phyloP scores from a whole-genome alignment of 805 yeast species.

The Ogataea paraovalis region DNA sequence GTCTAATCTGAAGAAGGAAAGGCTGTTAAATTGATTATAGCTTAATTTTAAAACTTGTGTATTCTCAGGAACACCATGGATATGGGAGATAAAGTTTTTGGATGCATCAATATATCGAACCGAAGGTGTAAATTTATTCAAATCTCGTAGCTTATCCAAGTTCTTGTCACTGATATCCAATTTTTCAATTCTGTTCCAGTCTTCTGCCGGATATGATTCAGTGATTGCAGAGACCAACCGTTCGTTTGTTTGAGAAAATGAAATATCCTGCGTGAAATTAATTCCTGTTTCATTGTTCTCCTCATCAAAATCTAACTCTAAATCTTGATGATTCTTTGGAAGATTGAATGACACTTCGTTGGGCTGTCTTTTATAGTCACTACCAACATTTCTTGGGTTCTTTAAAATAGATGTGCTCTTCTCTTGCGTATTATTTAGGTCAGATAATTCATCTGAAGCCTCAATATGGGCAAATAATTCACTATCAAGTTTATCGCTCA shows the following conservation, averaged over 20 bases:
- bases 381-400: neutral
- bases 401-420: neutral
- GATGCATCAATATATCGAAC: conserved; percentile 38
- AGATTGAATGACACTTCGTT: neutral
- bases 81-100: conserved; percentile 37
- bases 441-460: neutral
- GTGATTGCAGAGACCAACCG: conserved; percentile 44
- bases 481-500: neutral
- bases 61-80: conserved; percentile 42
- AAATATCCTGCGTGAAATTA: conserved; percentile 28
- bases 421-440: conserved; percentile 19
- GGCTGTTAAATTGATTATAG: conserved; percentile 36
- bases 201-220: conserved; percentile 35
- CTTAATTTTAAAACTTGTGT: conserved; percentile 37
- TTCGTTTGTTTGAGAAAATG: conserved; percentile 45
- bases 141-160: conserved; percentile 40
- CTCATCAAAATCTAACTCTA: neutral
- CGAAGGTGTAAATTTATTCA: conserved; percentile 42
- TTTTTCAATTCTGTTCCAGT: conserved; percentile 40
- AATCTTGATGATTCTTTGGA: neutral
- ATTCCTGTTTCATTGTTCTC: neutral
- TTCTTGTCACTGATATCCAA: conserved; percentile 34
- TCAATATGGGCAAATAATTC: neutral
- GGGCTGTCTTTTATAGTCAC: neutral
- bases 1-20: conserved; percentile 39